Conservation (phyloP, 1,284 basidiomycete genomes). For the Leccinum laetum region DNA sequence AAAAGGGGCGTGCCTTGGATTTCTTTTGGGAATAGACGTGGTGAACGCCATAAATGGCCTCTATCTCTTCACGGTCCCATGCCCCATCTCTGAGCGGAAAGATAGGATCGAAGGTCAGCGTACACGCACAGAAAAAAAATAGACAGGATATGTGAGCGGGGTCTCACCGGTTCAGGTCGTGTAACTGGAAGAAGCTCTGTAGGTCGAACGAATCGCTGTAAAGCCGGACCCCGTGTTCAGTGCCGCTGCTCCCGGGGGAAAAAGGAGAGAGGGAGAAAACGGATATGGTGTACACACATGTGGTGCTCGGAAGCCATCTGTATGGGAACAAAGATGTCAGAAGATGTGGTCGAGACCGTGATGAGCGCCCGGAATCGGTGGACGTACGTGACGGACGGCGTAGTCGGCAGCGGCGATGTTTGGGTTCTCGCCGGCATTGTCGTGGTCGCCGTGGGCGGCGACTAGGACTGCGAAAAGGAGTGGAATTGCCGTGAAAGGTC, state of each 20-base stretch:
- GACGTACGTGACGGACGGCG: constrained; percentile 53
- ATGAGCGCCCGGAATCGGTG: constrained; percentile 6
- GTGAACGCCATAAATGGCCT: constrained; percentile 94
- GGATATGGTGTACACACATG: constrained; percentile 52
- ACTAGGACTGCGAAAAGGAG: constrained; percentile 26
- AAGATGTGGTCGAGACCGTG: neutral
- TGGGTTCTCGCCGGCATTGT: constrained; percentile 20
- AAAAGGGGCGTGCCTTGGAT: constrained; percentile 52
- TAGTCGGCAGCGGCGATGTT: constrained; percentile 37
- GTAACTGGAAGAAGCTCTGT: constrained; percentile 83
- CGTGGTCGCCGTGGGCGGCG: constrained; percentile 33
- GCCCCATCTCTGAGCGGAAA: constrained; percentile 53
- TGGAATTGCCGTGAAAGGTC: constrained; percentile 20
- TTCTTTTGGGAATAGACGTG: constrained; percentile 91
- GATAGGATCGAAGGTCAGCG: neutral
- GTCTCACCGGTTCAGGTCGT: constrained; percentile 83
- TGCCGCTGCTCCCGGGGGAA: neutral
- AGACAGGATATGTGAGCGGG: neutral
- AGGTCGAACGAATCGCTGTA: constrained; percentile 76
- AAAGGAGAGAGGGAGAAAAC: constrained; percentile 2
- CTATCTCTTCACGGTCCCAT: constrained; percentile 82
- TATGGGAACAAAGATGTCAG: constrained; percentile 18
- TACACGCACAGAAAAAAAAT: neutral
- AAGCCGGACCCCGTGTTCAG: constrained; percentile 6
- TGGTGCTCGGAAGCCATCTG: constrained; percentile 87